Conservation (phyloP, 176 grass and related monocot genomes). For the Oryza meyeriana region DNA sequence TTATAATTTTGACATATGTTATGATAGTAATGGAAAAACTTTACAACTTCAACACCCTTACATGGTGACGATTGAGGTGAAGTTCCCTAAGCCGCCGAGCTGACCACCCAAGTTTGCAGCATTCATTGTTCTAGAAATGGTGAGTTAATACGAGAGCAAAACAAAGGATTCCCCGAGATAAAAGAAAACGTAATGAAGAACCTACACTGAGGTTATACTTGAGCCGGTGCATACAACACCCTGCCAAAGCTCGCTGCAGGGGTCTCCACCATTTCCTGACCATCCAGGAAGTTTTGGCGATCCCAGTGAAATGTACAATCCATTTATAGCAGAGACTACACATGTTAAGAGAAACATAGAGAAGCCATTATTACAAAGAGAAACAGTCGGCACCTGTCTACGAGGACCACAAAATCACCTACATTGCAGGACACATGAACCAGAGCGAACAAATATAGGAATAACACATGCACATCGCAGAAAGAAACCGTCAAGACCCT, state of each 20-base stretch:
- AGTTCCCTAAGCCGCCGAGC: conserved; percentile 75
- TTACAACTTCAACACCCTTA: conserved; percentile 33
- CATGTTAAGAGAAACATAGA: conserved; percentile 11
- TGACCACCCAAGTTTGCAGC: conserved; percentile 91
- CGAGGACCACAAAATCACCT: neutral
- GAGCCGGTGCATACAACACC: conserved; percentile 70
- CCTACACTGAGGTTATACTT: conserved; percentile 82
- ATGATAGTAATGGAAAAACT: conserved; percentile 12
- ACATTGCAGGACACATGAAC: conserved; percentile 19
- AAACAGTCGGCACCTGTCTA: neutral
- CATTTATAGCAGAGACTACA: conserved; percentile 85
- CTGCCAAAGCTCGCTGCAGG: conserved; percentile 78
- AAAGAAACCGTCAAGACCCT: neutral
- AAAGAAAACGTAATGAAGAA: conserved; percentile 38
- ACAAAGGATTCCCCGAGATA: neutral
- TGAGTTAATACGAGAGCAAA: conserved; percentile 25
- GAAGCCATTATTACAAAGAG: conserved; percentile 1
- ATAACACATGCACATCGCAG: neutral
- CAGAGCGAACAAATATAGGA: neutral
- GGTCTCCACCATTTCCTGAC: conserved; percentile 77
- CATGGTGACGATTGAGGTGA: conserved; percentile 77
- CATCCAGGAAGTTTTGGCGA: conserved; percentile 88
- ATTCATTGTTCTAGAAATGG: conserved; percentile 75
- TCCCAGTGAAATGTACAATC: conserved; percentile 64
- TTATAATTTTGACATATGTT: neutral